A percentile compares a stretch with the other conserved stretches of the same genome.
phyloP scores from a whole-genome alignment of 2,329 filamentous ascomycete genomes.

The Neopestalotiopsis sp. region DNA sequence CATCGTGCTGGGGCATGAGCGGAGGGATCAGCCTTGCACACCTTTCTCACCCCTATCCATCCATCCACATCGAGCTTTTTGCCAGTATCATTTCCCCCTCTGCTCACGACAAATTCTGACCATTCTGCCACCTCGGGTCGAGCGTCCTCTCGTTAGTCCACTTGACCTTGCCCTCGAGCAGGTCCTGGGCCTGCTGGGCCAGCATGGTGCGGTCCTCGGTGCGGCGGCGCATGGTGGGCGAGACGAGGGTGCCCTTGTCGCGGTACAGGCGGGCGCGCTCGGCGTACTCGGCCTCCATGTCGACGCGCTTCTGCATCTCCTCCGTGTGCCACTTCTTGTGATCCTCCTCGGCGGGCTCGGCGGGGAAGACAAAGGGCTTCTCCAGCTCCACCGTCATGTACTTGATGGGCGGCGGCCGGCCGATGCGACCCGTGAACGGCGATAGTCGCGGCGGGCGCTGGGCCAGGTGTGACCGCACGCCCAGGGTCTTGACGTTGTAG shows the following conservation, averaged over 20 bases:
- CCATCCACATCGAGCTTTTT: neutral
- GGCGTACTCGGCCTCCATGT: constrained; percentile 49
- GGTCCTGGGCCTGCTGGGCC: constrained; percentile 62
- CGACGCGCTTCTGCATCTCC: constrained; percentile 58
- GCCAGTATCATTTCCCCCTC: constrained; percentile 21
- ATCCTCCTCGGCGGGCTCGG: constrained; percentile 59
- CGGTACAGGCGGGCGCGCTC: constrained; percentile 36
- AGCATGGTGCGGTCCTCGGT: constrained; percentile 45
- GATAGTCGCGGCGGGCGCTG: constrained; percentile 62
- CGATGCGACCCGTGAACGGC: constrained; percentile 60
- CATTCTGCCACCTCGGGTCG: constrained; percentile 52
- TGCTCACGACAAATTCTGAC: constrained; percentile 32
- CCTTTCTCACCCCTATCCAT: neutral
- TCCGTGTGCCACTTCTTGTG: constrained; percentile 68
- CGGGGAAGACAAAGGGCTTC: constrained; percentile 88
- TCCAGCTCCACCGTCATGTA: constrained; percentile 93
- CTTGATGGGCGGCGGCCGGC: constrained; percentile 77
- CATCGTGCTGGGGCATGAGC: neutral
- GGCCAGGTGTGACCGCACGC: constrained; percentile 81
- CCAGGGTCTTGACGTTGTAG: constrained; percentile 76
- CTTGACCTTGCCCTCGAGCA: constrained; percentile 63
- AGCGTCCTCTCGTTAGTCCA: constrained; percentile 60
- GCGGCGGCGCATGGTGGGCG: constrained; percentile 47
- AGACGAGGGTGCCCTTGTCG: constrained; percentile 39
- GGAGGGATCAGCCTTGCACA: neutral